Percentiles rank a stretch among this genome's conserved stretches.
Conservation (phyloP, 805 yeast genomes). For the Metschnikowia orientalis region DNA sequence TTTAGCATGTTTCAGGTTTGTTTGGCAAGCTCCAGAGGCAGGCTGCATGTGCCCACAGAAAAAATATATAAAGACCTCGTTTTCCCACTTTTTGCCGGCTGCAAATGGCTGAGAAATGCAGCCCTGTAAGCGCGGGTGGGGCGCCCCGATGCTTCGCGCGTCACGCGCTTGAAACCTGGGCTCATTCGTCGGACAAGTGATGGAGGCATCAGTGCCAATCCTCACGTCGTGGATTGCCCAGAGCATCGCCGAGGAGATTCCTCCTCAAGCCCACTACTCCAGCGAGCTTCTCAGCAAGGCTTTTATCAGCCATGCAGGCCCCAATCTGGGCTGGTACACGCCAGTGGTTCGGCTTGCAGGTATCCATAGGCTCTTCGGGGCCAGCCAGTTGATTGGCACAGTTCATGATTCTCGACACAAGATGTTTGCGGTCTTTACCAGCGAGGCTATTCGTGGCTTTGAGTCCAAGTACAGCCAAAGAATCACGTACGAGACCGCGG, state of each 20-base stretch:
- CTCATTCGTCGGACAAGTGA: too few relatives aligned
- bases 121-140: too few relatives aligned
- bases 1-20: too few relatives aligned
- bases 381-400: conserved; percentile 26
- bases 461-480: conserved; percentile 31
- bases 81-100: too few relatives aligned
- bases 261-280: conserved; percentile 2
- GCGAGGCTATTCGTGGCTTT: conserved; percentile 23
- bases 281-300: conserved; percentile 13
- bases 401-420: conserved; percentile 31
- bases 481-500: conserved; percentile 29
- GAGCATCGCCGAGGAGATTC: conserved; percentile 7
- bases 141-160: too few relatives aligned
- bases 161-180: too few relatives aligned
- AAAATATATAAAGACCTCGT: too few relatives aligned
- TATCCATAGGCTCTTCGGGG: conserved; percentile 21
- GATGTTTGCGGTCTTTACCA: conserved; percentile 28
- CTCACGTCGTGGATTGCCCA: conserved; percentile 16
- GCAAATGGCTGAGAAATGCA: too few relatives aligned
- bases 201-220: conserved; percentile 14
- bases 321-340: conserved; percentile 10
- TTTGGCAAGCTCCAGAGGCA: too few relatives aligned
- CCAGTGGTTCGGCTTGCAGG: conserved; percentile 28
- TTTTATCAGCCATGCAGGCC: conserved; percentile 13
- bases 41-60: too few relatives aligned